Percentiles rank a stretch among this genome's conserved stretches.
Evolutionary conservation across 148 eudicot species (phyloP).

Genomic region (Chenopodium berlandieri): DNA sequence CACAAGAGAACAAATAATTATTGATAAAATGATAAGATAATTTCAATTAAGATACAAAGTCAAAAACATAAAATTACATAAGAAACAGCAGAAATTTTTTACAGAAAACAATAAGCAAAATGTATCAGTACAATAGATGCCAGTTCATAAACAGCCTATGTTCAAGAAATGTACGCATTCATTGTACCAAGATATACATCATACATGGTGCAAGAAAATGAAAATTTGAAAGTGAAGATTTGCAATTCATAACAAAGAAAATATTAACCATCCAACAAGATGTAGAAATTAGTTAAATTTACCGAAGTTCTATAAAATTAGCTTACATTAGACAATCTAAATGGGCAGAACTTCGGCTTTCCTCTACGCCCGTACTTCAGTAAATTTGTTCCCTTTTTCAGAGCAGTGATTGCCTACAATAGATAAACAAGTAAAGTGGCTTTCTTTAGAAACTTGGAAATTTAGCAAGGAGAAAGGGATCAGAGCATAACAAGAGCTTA

Average conservation of each 20-base stretch:
- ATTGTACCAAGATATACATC: not conserved
- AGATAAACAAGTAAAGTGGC: not conserved
- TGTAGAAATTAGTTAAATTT: not conserved
- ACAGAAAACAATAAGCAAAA: not conserved
- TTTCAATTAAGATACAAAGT: not conserved
- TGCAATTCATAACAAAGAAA: not conserved
- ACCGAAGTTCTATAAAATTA: not conserved
- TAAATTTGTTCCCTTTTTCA: conserved; percentile 48
- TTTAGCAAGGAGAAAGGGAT: not conserved
- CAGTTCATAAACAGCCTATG: not conserved
- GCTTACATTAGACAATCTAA: conserved; percentile 50
- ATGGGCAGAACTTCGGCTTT: conserved; percentile 54
- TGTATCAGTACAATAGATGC: not conserved
- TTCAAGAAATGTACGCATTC: not conserved
- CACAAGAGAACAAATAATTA: not conserved
- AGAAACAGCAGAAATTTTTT: not conserved
- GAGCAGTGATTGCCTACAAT: conserved; percentile 42
- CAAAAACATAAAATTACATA: not conserved
- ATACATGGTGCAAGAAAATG: not conserved
- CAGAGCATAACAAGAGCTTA: not conserved
- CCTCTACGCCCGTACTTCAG: conserved; percentile 53
- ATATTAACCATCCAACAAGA: not conserved
- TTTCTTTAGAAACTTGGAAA: conserved; percentile 3
- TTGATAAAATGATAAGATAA: not conserved
- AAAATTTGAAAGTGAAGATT: not conserved